Base-by-base conservation (phyloP, 1,139 yeast species). In the Yamadazyma taylorii region DNA sequence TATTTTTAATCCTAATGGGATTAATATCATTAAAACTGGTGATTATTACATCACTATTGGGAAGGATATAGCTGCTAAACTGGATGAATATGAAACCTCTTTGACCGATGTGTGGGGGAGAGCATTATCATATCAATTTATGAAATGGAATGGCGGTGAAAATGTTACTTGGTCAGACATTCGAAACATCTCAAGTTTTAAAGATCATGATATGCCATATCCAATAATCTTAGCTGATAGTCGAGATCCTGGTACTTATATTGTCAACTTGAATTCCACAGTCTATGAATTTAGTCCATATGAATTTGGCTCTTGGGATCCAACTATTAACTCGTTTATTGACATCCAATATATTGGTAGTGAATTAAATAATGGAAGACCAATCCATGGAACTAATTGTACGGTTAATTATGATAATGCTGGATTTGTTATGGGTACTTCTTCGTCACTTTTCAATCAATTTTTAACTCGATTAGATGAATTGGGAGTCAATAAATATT, bases 281-380 rank as follows among this genome's bases (percentile, higher is more conserved):
- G 60, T 71, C 2, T 64, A 66, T 43, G 76, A 71, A 43, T 50
- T 69, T 19, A 57, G 52, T 32, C 74, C 77, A 1, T 68, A 47
- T 39, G 77, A 71, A 42, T 50, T 70, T 34, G 77, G 77, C 0
- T 63, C 72, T 2, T 71, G 75, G 74, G 77, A 70, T 45, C 69
- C 71, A 2, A 53, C 67, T 3, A 50, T 69, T 24, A 47, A 46
- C 3, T 41, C 60, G 9, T 69, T 70, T 47, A 37, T 58, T 14
- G 60, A 66, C 31, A 53, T 60, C 5, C 49, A 60, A 41, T 70
- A 63, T 43, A 35, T 69, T 36, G 76, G 77, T 3, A 55, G 73
- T 4, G 38, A 47, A 3, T 50, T 66, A 10, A 49, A 48, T 27
- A 50, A 56, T 32, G 73, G 73, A 1, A 36, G 47, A 27, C 55